Percentiles rank a stretch among this genome's conserved stretches.
phyloP scores from a whole-genome alignment of 2,329 filamentous ascomycete genomes.

The Ascosphaera pollenicola region DNA sequence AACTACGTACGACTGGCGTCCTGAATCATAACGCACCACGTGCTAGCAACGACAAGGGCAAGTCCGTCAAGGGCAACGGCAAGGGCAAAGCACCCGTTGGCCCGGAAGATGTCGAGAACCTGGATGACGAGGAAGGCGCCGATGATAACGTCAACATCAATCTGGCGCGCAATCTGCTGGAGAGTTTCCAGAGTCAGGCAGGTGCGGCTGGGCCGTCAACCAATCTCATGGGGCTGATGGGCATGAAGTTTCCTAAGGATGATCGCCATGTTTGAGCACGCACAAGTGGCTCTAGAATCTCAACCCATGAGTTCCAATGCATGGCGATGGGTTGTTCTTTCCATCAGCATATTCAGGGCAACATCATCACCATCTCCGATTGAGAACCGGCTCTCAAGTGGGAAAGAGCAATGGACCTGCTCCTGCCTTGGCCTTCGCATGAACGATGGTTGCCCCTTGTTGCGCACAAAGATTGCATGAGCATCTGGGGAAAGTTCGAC shows the following conservation, averaged over 20 bases:
- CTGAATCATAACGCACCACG: slow-evolving; percentile 13
- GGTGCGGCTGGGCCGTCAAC: slow-evolving; percentile 70
- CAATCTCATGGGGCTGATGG: slow-evolving; percentile 74
- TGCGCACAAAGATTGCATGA: too few species aligned
- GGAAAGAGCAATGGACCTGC: too few species aligned
- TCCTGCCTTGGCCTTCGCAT: too few species aligned
- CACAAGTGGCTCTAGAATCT: too few species aligned
- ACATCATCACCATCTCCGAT: too few species aligned
- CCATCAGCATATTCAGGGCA: too few species aligned
- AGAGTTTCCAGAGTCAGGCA: slow-evolving; percentile 78
- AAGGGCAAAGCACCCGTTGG: slow-evolving; percentile 10
- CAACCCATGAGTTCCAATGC: too few species aligned
- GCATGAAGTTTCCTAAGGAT: slow-evolving; percentile 58
- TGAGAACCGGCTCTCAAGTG: too few species aligned
- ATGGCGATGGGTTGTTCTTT: too few species aligned
- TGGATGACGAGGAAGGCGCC: slow-evolving; percentile 7
- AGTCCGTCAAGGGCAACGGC: slow-evolving; percentile 3
- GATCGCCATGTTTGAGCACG: slow-evolving; percentile 22
- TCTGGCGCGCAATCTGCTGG: slow-evolving; percentile 70
- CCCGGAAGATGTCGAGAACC: slow-evolving; percentile 6
- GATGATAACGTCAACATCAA: slow-evolving; percentile 53
- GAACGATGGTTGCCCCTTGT: too few species aligned
- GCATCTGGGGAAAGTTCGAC: too few species aligned
- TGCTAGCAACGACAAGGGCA: slow-evolving; percentile 6
- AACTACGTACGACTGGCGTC: slow-evolving; percentile 24